Evolutionary conservation across 768 basidiomycete genomes (phyloP), one percentile per base, ranked within the genome.

Genomic region (Multifurca ochricompacta): DNA sequence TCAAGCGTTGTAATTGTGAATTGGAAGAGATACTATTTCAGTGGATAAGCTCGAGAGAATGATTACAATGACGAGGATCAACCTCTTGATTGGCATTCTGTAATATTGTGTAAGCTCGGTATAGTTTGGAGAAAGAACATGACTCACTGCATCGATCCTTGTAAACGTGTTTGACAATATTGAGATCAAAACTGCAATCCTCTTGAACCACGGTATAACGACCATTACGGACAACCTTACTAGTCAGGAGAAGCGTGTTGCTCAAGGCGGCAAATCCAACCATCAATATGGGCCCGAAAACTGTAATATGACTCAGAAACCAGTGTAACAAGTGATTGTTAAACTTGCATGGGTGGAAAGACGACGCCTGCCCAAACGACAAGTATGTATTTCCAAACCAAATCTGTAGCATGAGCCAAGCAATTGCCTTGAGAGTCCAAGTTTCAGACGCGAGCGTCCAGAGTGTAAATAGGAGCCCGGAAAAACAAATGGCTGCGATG

Each of bases 101-200:
- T 34, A 21, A 23, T 39, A 11, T 23, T 4, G 8, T 34, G 21
- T 45, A 18, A 43, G 32, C 27, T 41, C 32, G 37, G 44, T 14
- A 34, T 34, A 13, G 27, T 7, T 51, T 9, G 14, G 23, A 23
- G 32, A 6, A 30, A 47, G 21, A n/a, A 39, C 36, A 39, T 30
- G 28, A 66, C 77, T 49, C 53, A 80, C 80, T 14, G 74, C 77
- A 67, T 85, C 86, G 54, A 79, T 92, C 46, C 78, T 73, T 2
- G 88, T 87, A 54, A 91, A 91, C 0, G 91, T 92, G 65, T 93
- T 93, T 4, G 91, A 92, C 30, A 96, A 70, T 43, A 94, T 89
- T 7, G 90, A 93, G 56, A 95, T 93, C 42, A 95, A 74, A 64
- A 94, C 73, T 75, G 2, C 6, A 6, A 18, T 8, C 2, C 23